Base-by-base conservation (phyloP, 768 basidiomycete genomes). In the Russula emetica region DNA sequence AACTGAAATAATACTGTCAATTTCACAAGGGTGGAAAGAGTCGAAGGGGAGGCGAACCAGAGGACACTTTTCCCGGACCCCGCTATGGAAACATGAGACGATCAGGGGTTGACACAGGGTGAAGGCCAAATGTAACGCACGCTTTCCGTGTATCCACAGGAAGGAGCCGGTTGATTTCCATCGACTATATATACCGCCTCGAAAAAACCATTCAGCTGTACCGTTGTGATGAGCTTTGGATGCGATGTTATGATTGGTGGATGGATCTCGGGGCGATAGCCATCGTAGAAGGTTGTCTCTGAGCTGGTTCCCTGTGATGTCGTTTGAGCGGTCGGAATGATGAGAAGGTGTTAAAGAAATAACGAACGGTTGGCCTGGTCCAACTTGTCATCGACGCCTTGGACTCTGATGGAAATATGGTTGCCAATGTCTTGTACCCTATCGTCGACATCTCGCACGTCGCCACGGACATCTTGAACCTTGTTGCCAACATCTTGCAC, bases 151-250 rank as follows among this genome's bases (percentile, higher is more conserved):
- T 20, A 56, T 5, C 40, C 55, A 56, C 38, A 56, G n/a, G 2
- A 56, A 26, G 3, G 55, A 28, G 28, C 10, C 40, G 1, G 40
- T 44, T 2, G 55, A 56, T 30, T 28, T 44, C 55, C 55, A 56
- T n/a, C 30, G 16, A 10, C 11, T 7, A 20, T 30, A 56, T 8
- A 56, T 56, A 44, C 20, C 6, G 0, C 55, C 55, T 30, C 7
- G 16, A 30, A 56, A 56, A 18, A 56, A 56, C 55, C 55, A 56
- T n/a, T 56, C 26, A 13, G 55, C 26, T 1, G 55, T 56, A 3
- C 55, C 26, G 10, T 20, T 18, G 16, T 56, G 55, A 30, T 56
- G 55, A n/a, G 38, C 18, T 30, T 42, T 44, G 26, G 9, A 56
- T 9, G 55, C 55, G 4, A 28, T 30, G 26, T 56, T 56, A 44